phyloP scores from a whole-genome alignment of 2,329 filamentous ascomycete species.

The Phialemoniopsis sp. region DNA sequence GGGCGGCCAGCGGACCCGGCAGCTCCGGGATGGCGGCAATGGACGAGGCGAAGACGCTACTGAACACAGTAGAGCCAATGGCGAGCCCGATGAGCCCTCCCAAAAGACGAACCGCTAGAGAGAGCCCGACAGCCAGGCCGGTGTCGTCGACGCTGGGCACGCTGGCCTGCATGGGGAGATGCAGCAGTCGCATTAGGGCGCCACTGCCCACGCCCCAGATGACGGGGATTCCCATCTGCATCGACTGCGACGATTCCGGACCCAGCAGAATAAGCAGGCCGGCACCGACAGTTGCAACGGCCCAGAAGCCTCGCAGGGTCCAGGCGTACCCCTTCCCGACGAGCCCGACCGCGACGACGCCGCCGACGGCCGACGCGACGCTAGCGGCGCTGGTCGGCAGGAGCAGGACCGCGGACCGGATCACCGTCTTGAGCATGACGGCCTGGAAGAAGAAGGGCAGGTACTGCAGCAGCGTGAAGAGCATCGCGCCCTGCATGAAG shows the following conservation, averaged over 20 bases:
- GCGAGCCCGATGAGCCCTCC: conserved; percentile 29
- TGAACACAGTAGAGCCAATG: conserved; percentile 26
- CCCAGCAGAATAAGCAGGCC: conserved; percentile 10
- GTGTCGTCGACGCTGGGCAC: conserved; percentile 23
- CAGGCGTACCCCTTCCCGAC: conserved; percentile 20
- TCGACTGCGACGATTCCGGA: no score
- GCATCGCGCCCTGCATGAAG: conserved; percentile 28
- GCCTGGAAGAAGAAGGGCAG: conserved; percentile 39
- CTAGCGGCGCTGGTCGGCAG: conserved; percentile 18
- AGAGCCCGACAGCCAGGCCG: conserved; percentile 25
- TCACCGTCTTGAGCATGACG: conserved; percentile 24
- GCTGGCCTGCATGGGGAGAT: conserved; percentile 27
- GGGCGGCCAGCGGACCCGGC: conserved; percentile 3
- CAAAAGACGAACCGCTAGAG: conserved; percentile 27
- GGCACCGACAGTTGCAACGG: conserved; percentile 16
- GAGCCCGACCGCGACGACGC: conserved; percentile 11
- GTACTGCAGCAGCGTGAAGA: conserved; percentile 29
- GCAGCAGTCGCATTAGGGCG: no score
- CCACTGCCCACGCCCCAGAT: conserved; percentile 16
- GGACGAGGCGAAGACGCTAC: conserved; percentile 16
- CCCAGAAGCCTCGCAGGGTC: conserved; percentile 32
- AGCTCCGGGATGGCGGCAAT: conserved; percentile 7
- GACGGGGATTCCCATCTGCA: conserved; percentile 14
- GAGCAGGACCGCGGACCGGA: conserved; percentile 19
- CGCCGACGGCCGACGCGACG: conserved; percentile 13